Percentiles rank a stretch among this genome's conserved stretches.
phyloP scores from a whole-genome alignment of 2,329 filamentous ascomycete species.

The Colletotrichum spinosum region DNA sequence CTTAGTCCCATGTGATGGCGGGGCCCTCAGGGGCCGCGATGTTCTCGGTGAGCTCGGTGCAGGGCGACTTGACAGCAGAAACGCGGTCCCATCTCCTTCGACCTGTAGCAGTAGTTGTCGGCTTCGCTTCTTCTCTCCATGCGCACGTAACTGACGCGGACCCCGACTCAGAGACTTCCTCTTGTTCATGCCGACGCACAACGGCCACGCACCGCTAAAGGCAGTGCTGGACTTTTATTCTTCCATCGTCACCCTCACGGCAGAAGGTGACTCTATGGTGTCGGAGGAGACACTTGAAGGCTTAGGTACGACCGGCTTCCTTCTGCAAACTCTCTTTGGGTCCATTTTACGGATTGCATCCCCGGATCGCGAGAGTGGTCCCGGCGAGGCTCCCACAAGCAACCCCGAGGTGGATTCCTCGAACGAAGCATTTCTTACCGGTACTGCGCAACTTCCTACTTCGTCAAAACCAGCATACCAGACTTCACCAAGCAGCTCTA shows the following conservation, averaged over 20 bases:
- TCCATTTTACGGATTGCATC: conserved; percentile 77
- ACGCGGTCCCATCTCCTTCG: background rate
- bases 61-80: too few relatives aligned
- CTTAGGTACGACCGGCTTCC: conserved; percentile 86
- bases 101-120: background rate
- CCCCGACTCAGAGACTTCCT: conserved; percentile 79
- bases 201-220: conserved; percentile 77
- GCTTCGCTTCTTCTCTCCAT: too few relatives aligned
- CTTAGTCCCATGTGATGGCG: conserved; percentile 8
- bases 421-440: conserved; percentile 27
- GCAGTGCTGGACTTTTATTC: conserved; percentile 92
- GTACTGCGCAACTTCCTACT: conserved; percentile 25
- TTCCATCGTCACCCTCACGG: conserved; percentile 86
- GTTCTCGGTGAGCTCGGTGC: conserved; percentile 8
- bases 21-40: conserved; percentile 16
- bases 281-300: conserved; percentile 92
- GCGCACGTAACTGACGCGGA: conserved; percentile 8
- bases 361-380: conserved; percentile 48
- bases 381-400: conserved; percentile 19
- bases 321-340: conserved; percentile 81
- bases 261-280: conserved; percentile 93
- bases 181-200: conserved; percentile 80
- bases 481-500: conserved; percentile 24
- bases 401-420: conserved; percentile 21
- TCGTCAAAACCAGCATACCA: conserved; percentile 31